Evolutionary conservation across 768 basidiomycete genomes (phyloP).

Genomic region (Multifurca ochricompacta): DNA sequence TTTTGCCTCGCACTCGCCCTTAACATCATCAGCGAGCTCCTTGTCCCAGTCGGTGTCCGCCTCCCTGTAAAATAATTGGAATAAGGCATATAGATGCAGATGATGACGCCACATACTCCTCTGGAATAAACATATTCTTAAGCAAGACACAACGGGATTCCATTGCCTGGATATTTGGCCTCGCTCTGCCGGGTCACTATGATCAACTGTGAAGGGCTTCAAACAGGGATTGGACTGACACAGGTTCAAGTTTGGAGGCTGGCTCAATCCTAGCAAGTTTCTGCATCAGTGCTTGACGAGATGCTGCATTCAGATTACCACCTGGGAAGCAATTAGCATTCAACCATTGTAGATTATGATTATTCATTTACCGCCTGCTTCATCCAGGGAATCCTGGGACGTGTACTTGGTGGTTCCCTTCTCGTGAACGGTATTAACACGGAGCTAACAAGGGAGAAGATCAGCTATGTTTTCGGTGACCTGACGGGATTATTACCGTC

Average conservation of each 20-base stretch:
- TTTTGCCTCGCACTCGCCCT: conserved; percentile 84
- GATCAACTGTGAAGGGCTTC: conserved; percentile 14
- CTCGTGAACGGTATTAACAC: conserved; percentile 89
- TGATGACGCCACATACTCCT: conserved; percentile 55
- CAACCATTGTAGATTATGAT: not conserved
- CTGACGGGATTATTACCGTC: conserved; percentile 46
- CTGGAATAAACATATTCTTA: conserved; percentile 97
- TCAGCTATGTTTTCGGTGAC: conserved; percentile 19
- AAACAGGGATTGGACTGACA: conserved; percentile 38
- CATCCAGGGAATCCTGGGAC: conserved; percentile 76
- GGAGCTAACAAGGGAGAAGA: conserved; percentile 42
- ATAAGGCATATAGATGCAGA: not conserved
- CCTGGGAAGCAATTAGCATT: conserved; percentile 38
- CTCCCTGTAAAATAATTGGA: conserved; percentile 48
- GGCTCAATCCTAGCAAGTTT: conserved; percentile 96
- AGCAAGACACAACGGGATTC: conserved; percentile 84
- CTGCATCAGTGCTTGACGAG: conserved; percentile 99
- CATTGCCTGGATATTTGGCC: conserved; percentile 76
- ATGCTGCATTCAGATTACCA: conserved; percentile 96
- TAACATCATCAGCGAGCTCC: conserved; percentile 94
- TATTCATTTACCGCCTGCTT: conserved; percentile 63
- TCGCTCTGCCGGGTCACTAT: conserved; percentile 38
- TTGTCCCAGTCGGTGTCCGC: conserved; percentile 95
- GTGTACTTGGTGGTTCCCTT: conserved; percentile 74
- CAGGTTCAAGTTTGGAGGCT: conserved; percentile 45